Base-by-base conservation (phyloP, 1,284 basidiomycete species). In the Rhodotorula mucilaginosa region DNA sequence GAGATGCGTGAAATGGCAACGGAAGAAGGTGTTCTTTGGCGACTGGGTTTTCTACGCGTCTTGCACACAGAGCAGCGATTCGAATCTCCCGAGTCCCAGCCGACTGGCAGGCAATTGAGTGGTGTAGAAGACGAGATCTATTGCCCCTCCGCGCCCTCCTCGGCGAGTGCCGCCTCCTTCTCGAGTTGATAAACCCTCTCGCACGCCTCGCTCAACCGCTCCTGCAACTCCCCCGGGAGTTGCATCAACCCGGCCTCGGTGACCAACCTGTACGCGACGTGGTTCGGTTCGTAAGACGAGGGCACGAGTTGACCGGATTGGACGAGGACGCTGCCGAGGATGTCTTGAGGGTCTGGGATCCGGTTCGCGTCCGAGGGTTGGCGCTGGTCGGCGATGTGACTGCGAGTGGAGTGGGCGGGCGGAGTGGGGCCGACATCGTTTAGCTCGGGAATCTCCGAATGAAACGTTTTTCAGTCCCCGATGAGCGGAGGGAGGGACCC, bases 131-230 rank as follows among this genome's bases (percentile, higher is more conserved):
- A 26, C 26, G 26, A 26, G 26, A 26, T 26, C 26, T 34, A 34
- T 8, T 34, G 34, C 34, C 34, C 34, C 6, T 34, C 34, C 6
- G 34, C 31, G 60, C 65, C 54, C 44, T 26, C 58, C 16, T 49
- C 15, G 29, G 59, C 69, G 23, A 31, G 46, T 10, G 70, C 70
- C 5, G 58, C 59, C 58, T 82, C 16, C 78, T 81, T n/a, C 66
- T 76, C 77, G 29, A 74, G 76, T 47, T 80, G 81, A 5, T 78
- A 79, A 1, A 74, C 79, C 26, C 81, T 81, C 73, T 80, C 80
- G 64, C 79, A 80, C 52, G 81, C 81, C 26, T 65, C 67, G 31
- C 29, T 29, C 7, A 76, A 16, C 21, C n/a, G 56, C 16, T 60
- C 51, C 15, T 62, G 57, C 34, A 76, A 49, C 1, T 34, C 54